Evolutionary conservation across 768 basidiomycete genomes (phyloP), one percentile per base, ranked within the genome.

Genomic region (Podaxis mareebaensis): DNA sequence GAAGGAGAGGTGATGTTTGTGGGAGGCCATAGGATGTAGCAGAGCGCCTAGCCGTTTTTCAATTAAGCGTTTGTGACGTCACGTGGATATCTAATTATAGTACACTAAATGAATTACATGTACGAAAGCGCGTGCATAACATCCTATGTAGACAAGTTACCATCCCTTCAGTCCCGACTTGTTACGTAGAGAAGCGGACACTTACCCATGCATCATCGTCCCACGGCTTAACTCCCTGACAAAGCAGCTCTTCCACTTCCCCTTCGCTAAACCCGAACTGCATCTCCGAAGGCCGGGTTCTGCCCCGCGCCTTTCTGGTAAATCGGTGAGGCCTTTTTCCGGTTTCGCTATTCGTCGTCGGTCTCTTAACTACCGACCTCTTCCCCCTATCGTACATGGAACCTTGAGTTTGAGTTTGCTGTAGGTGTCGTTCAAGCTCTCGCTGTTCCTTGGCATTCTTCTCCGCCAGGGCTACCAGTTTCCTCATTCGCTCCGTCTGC

Each of bases 401-500:
- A 33, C 33, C 33, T 10, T 33, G 33, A 33, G 20, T 20, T 49
- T 44, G 22, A 28, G 26, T 49, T 26, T 40, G 15, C 26, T 49
- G 56, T 4, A 60, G 15, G 3, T 42, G 30, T 10, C 44, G 44
- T 3, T 38, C 58, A 46, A 58, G 24, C 39, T 58, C 26, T n/a
- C 63, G 59, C 13, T 48, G 53, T 56, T 64, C 66, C 46, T 59
- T 67, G 5, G 51, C 55, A 22, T 58, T 52, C 49, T 63, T 67
- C 58, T 73, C 73, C 0, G 72, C 71, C 11, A 72, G 63, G 30
- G 71, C 72, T 17, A 76, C 58, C 28, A 76, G 69, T 1, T 60
- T 63, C 67, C 71, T 74, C 59, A 73, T 72, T 44, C 73, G 71
- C 13, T 64, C 71, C n/a, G 69, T 68, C 65, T 75, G 66, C 49